Evolutionary conservation across 345 rosid species (phyloP), one percentile per base, ranked within the genome.

Genomic region (Syzygium aqueum): DNA sequence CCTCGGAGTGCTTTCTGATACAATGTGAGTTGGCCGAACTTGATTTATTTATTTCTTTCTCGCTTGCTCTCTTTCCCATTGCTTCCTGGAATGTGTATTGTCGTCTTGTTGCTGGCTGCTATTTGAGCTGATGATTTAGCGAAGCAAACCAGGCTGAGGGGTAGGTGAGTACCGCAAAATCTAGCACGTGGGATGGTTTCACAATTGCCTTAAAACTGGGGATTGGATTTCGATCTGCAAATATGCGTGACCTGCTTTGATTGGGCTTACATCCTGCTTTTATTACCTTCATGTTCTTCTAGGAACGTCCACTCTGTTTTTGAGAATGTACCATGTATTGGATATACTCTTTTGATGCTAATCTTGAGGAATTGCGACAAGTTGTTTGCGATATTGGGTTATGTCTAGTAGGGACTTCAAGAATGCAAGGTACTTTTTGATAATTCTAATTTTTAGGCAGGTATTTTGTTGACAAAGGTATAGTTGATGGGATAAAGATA

Each of bases 1-100:
- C 86, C 91, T 92, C 25, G 98, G 98, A 73, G 67, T 94, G 61
- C 89, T 97, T 52, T 97, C 96, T 88, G 99, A 97, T 92, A 87
- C 90, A 77, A 89, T 96, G 99, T 96, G 91, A 94, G 97, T 28
- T 19, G 84, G 49, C 37, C 37, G 33, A 17, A 53, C 27, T 30
- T 52, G 8, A 8, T 51, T 25, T 43, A 8, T 51, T 25, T 43
- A 28, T 54, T 33, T 54, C 27, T 28, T 46, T 8, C 22, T 49
- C 53, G 43, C 25, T 46, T 37, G 16, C 17, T 30, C 23, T n/a
- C 13, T 63, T 7, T 25, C 11, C 37, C 33, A 7, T 27, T 10
- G 82, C 25, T 11, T 21, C 59, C 27, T 9, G 27, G 11, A 54
- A 54, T 21, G 59, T 54, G 25, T 54, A 8, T 43, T 43, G 46